Base-by-base conservation (phyloP, 2,329 filamentous ascomycete species). In the Tolypocladium ovalisporum region DNA sequence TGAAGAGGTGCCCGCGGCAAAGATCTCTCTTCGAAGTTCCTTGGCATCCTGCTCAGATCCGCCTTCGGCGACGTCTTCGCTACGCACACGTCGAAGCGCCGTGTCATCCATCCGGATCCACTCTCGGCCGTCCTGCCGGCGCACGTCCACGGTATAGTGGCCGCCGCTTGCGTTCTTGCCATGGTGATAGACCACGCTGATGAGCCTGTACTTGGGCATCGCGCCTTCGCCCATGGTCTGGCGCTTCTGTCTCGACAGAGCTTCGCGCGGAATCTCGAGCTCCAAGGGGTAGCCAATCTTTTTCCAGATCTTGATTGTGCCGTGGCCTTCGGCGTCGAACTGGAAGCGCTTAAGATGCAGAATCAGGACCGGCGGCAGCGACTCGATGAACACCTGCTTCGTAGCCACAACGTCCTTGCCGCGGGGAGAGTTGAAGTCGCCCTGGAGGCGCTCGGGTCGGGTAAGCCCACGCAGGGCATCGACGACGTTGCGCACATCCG, bases 51-150 rank as follows among this genome's bases (percentile, higher is more conserved):
- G 90, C 65, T 96, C 90, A 27, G 87, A 83, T 42, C 90, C 91
- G 27, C 83, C 88, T 71, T 92, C 88, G 2, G 90, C 92, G 24
- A 97, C 92, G 61, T 97, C 93, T 67, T 96, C 89, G 61, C 86
- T 87, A 56, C 88, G 83, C 39, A 99, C 85, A 44, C 91, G 87
- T 60, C 89, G 85, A 62, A 99, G 91, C 59, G 90, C 76, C 0
- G 94, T 99, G 69, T 99, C 94, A 66, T 99, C 94, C 63, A 99
- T 84, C 56, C 93, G 89, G 57, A 99, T 88, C 94, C 94, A 99
- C 71, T 97, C 92, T 27, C 84, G 84, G n/a, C 88, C 90, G 68
- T 99, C 94, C 71, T 97, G 93, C 55, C 94, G 87, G 58, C 92
- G 85, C 44, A 97, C 88, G 70, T 99, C 94, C n/a, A 95, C 93